A percentile compares a stretch with the other conserved stretches of the same genome.
Conservation (phyloP, 2,329 filamentous ascomycete genomes). For the Colletotrichum ledebouriae region DNA sequence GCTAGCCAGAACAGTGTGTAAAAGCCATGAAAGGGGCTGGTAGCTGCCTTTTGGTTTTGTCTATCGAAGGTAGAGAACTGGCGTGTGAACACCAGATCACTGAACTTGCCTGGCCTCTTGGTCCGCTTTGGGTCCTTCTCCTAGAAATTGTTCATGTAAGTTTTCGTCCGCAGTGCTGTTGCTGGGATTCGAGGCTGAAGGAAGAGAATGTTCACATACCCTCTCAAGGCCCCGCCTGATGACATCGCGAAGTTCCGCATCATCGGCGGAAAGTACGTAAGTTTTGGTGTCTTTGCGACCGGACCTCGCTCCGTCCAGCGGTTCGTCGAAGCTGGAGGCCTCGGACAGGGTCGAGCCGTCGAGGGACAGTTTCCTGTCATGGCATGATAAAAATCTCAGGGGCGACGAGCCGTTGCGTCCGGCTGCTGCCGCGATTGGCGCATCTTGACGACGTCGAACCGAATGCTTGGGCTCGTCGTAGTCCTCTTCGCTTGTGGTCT, state of each 20-base stretch:
- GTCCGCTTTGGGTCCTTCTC: conserved; percentile 37
- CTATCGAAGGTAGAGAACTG: conserved; percentile 82
- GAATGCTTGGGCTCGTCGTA: conserved; percentile 52
- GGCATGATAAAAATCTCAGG: conserved; percentile 1
- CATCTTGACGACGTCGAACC: conserved; percentile 3
- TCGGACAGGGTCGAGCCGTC: conserved; percentile 38
- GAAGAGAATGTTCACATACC: conserved; percentile 7
- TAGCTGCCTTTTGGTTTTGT: conserved; percentile 73
- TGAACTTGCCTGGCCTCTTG: conserved; percentile 50
- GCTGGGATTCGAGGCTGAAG: neutral
- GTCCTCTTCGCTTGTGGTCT: conserved; percentile 61
- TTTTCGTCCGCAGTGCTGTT: neutral
- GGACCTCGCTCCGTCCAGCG: neutral
- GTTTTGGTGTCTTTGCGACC: conserved; percentile 31
- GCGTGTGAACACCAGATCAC: conserved; percentile 75
- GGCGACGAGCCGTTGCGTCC: conserved; percentile 1
- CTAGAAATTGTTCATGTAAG: conserved; percentile 7
- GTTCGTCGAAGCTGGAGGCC: conserved; percentile 39
- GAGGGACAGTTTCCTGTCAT: conserved; percentile 23
- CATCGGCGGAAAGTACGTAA: conserved; percentile 50
- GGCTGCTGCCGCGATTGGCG: neutral
- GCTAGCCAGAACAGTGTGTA: conserved; percentile 84
- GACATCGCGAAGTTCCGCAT: conserved; percentile 42
- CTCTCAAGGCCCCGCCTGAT: conserved; percentile 38
- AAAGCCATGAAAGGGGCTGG: conserved; percentile 83